Base-by-base conservation (phyloP, 805 yeast genomes). In the Wickerhamiella bombiphila region DNA sequence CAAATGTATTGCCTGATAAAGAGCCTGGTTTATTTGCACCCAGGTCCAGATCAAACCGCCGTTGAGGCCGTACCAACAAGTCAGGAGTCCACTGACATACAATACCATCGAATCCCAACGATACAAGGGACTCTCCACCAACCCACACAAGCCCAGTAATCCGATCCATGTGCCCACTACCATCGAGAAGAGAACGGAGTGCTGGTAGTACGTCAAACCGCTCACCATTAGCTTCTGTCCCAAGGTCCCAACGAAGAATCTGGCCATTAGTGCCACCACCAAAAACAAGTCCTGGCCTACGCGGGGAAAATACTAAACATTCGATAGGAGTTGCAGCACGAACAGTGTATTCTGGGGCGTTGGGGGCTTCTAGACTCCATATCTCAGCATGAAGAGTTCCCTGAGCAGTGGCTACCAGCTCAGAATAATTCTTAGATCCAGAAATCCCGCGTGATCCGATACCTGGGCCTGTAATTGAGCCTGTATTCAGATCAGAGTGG, bases 191-290 rank as follows among this genome's bases (percentile, higher is more conserved):
- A 3, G 66, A 55, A 4, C 44, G 44, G 19, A 60, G 46, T 13
- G 53, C 48, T 3, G 66, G 60, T 16, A 50, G 46, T 15, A 11
- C 46, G 13, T 13, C 54, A 46, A 4, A 39, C 29, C 43, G 36
- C 19, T 41, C 33, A 5, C 55, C 6, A 68, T 50, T 21, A n/a
- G n/a, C n/a, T n/a, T n/a, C n/a, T 61, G 30, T 21, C 44, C 69
- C 72, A 24, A 82, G 66, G 62, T 91, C 96, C 95, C 96, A 91
- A 38, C 86, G 70, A 52, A 69, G 77, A 38, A 88, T 71, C 60
- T 88, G 93, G 42, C 94, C 93, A 44, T 76, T 74, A n/a, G 75
- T 64, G 37, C 94, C 94, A 32, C 93, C 94, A 3, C 41, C 49
- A 19, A 35, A 45, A 7, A 46, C 35, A 14, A 15, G 54, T 21